Base-by-base conservation (phyloP, 2,329 filamentous ascomycete genomes). In the Tolypocladium inflatum region DNA sequence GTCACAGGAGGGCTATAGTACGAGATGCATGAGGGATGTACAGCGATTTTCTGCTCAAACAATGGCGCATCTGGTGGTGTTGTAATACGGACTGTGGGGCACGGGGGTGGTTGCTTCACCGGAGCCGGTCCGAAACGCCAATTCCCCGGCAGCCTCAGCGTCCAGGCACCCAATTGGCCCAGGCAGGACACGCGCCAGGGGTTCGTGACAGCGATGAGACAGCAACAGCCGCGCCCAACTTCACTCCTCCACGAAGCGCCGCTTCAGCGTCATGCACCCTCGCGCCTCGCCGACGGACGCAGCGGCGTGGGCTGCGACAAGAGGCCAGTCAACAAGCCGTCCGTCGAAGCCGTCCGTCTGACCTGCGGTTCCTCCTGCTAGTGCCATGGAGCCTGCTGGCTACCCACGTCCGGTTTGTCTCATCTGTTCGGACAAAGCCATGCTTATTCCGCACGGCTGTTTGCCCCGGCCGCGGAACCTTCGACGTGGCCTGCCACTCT, bases 61-160 rank as follows among this genome's bases (percentile, higher is more conserved):
- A 51, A 54, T 39, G 52, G 21, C 35, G 52, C 52, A 19, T 39
- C 35, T 38, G 39, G 38, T 54, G 39, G 37, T 35, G 48, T n/a
- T 35, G 30, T 51, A 35, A 3, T n/a, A 5, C 19, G 26, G 26
- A 3, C 9, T 19, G 8, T 11, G 26, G 26, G 45, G 13, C 43
- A 48, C 43, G 21, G 45, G 17, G 45, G 15, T 17, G 45, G 19
- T n/a, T 54, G 21, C 45, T 37, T 43, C 23, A 37, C n/a, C 41
- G 42, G 35, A 26, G 53, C 23, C 38, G 38, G 48, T 33, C 52
- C 60, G 58, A 61, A 61, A 61, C 58, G 45, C 35, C 19, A 19
- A 52, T 11, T 61, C 56, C 56, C 50, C 55, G 55, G 56, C 39
- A 30, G 54, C 39, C 50, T 54, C 55, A 33, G 21, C 30, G 9